phyloP scores from a whole-genome alignment of 179 eudicot species.

The Amaranthus tricolor region DNA sequence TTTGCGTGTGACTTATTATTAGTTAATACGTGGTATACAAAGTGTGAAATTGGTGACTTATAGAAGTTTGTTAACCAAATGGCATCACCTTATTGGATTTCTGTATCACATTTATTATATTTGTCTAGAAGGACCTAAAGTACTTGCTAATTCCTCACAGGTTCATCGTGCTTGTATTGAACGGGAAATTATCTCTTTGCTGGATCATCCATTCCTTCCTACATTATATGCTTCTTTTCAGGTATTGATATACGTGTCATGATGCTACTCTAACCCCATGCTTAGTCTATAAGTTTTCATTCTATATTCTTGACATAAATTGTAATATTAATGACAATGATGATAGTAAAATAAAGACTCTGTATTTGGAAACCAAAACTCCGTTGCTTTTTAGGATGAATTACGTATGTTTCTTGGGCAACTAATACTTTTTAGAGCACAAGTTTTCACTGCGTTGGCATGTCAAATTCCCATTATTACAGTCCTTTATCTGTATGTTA shows the following conservation, averaged over 20 bases:
- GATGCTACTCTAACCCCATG: neutral
- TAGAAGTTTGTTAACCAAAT: no score
- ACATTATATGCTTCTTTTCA: conserved; percentile 86
- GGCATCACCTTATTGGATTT: neutral
- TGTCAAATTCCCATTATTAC: neutral
- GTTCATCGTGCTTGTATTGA: conserved; percentile 98
- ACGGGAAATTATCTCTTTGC: conserved; percentile 79
- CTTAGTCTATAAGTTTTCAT: neutral
- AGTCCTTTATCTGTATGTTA: neutral
- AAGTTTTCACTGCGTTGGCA: neutral
- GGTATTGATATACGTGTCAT: conserved; percentile 38
- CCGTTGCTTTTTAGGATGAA: neutral
- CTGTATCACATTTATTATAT: neutral
- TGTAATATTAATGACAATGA: neutral
- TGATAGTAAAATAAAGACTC: neutral
- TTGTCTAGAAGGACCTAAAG: conserved; percentile 15
- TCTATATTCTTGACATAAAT: neutral
- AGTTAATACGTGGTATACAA: no score
- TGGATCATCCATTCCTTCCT: conserved; percentile 97
- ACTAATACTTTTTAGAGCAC: neutral
- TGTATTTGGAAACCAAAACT: neutral
- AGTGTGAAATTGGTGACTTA: no score
- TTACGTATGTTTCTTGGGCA: neutral
- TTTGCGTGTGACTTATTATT: neutral
- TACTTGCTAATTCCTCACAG: conserved; percentile 40